phyloP scores from a whole-genome alignment of 2,329 filamentous ascomycete genomes.

The Xylariales sp. region DNA sequence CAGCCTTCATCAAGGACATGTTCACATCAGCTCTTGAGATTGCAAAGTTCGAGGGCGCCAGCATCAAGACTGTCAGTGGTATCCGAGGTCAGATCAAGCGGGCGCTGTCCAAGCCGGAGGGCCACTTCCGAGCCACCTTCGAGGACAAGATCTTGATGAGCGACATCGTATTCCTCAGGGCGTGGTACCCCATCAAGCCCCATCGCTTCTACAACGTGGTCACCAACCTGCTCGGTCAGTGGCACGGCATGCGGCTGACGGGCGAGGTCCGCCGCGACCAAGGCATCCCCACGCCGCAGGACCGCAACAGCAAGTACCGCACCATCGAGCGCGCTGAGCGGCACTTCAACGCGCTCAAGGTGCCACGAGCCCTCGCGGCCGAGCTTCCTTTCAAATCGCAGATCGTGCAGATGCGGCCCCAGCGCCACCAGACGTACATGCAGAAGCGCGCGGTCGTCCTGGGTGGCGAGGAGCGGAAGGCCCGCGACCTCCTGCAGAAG shows the following conservation, averaged over 20 bases:
- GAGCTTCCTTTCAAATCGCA: constrained; percentile 91
- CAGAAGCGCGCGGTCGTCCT: constrained; percentile 92
- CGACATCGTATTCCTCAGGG: constrained; percentile 92
- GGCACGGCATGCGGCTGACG: constrained; percentile 91
- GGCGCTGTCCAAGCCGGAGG: constrained; percentile 87
- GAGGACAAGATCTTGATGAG: constrained; percentile 97
- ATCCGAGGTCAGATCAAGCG: constrained; percentile 96
- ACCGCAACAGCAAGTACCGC: constrained; percentile 83
- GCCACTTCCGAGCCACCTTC: constrained; percentile 93
- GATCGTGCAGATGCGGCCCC: constrained; percentile 75
- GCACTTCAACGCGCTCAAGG: constrained; percentile 73
- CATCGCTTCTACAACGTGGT: constrained; percentile 97
- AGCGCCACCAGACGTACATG: constrained; percentile 80
- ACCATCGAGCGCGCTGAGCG: constrained; percentile 60
- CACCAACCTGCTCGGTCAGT: constrained; percentile 81
- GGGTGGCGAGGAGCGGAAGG: constrained; percentile 82
- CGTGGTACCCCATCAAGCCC: constrained; percentile 95
- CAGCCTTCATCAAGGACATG: constrained; percentile 84
- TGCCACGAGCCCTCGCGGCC: constrained; percentile 76
- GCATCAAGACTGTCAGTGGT: constrained; percentile 93
- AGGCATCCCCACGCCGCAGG: constrained; percentile 69
- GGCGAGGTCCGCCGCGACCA: constrained; percentile 81
- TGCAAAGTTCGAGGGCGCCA: constrained; percentile 91
- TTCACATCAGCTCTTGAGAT: constrained; percentile 91
- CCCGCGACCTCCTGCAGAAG: constrained; percentile 86